A percentile compares a stretch with the other conserved stretches of the same genome.
These are phyloP conservation scores for Thermothielavioides terrestris DNA, from an alignment of 495 filamentous ascomycete genomes.

Conservation along the genomic window DNA sequence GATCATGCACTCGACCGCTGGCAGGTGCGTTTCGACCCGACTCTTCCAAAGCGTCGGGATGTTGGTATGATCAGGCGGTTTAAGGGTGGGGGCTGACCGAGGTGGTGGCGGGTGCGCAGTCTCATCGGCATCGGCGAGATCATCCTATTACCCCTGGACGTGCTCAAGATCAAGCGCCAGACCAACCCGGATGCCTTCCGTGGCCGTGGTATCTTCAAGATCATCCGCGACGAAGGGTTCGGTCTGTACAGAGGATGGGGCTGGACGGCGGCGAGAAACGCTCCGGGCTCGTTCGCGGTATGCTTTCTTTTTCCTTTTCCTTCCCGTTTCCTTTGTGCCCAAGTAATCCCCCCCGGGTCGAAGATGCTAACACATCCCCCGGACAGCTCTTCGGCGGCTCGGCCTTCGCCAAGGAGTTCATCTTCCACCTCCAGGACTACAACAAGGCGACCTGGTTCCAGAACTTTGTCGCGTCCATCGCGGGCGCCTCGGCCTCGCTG, in stretches of 20 bases:
- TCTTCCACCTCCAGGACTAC: constrained; percentile 82
- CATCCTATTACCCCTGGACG: constrained; percentile 86
- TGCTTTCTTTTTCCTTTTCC: constrained; percentile 35
- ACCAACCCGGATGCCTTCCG: constrained; percentile 98
- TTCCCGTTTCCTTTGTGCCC: neutral
- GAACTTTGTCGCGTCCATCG: constrained; percentile 96
- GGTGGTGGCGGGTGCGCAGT: constrained; percentile 24
- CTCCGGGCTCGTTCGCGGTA: constrained; percentile 94
- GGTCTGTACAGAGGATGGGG: constrained; percentile 92
- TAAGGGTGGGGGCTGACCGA: neutral
- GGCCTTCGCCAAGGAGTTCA: constrained; percentile 95
- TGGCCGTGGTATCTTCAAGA: constrained; percentile 81
- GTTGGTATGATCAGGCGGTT: neutral
- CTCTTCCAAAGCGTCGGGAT: too few species aligned
- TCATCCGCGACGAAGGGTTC: constrained; percentile 89
- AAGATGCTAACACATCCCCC: neutral
- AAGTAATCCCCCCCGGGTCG: neutral
- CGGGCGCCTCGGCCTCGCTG: constrained; percentile 84
- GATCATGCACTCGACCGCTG: constrained; percentile 93
- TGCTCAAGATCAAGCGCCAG: constrained; percentile 98
- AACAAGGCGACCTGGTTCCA: constrained; percentile 89
- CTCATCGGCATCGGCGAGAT: constrained; percentile 97
- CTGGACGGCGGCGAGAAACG: constrained; percentile 96
- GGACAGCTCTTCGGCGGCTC: constrained; percentile 89
- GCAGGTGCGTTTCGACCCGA: constrained; percentile 57